phyloP scores from a whole-genome alignment of 2,329 filamentous ascomycete species.

The Cladophialophora chaetospira region DNA sequence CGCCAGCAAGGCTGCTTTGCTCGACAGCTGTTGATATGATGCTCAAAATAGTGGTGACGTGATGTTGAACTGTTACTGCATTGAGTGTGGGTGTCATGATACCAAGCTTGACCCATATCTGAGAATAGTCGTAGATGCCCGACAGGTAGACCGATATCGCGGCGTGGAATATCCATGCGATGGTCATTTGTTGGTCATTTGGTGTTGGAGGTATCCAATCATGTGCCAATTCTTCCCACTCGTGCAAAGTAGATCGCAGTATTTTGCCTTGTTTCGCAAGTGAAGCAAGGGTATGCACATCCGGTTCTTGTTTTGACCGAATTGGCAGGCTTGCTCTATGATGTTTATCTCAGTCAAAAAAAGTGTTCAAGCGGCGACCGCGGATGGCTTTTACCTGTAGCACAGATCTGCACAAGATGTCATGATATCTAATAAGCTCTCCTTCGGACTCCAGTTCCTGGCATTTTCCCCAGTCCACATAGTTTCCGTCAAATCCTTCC shows the following conservation, averaged over 20 bases:
- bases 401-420: background rate
- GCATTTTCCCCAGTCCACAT: background rate
- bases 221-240: background rate
- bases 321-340: too few species aligned
- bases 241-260: background rate
- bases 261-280: background rate
- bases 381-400: background rate
- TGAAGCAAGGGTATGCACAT: background rate
- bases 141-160: constrained; percentile 11
- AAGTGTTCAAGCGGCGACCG: too few species aligned
- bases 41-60: background rate
- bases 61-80: background rate
- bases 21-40: background rate
- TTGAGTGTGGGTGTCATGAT: background rate
- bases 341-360: too few species aligned
- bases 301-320: too few species aligned
- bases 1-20: background rate
- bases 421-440: background rate
- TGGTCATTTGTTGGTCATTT: background rate
- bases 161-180: constrained; percentile 2
- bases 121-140: constrained; percentile 8
- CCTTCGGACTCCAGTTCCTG: background rate
- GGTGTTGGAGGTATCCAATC: background rate
- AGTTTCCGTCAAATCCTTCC: background rate
- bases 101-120: background rate